phyloP scores from a whole-genome alignment of 345 rosid genomes.

The Triadica sebifera region DNA sequence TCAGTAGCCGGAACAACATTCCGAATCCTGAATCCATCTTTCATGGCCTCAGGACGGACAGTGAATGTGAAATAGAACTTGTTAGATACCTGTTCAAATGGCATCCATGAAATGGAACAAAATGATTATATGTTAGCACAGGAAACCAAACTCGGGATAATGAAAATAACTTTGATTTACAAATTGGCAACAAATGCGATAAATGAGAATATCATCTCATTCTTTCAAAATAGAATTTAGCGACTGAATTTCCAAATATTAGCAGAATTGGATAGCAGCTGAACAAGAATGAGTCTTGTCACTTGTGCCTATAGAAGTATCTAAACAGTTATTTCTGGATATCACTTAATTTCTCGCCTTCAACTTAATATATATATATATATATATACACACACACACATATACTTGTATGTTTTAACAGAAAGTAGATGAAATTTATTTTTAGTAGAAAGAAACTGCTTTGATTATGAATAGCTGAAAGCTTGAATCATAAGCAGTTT shows the following conservation, averaged over 20 bases:
- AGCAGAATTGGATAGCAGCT: neutral
- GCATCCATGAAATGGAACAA: neutral
- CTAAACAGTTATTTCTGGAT: neutral
- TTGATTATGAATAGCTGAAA: neutral
- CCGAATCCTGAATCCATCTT: slow-evolving; percentile 60
- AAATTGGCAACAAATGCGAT: too few relatives aligned
- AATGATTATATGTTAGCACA: neutral
- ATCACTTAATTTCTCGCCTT: neutral
- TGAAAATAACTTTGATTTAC: neutral
- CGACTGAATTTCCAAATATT: neutral
- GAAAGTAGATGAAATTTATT: neutral
- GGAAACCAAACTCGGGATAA: neutral
- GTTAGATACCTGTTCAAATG: slow-evolving; percentile 64
- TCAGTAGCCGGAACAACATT: slow-evolving; percentile 86
- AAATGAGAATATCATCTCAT: neutral
- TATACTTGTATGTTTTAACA: neutral
- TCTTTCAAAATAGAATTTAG: neutral
- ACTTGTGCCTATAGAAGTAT: neutral
- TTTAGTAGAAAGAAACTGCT: neutral
- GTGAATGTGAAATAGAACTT: slow-evolving; percentile 87
- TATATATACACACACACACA: too few relatives aligned
- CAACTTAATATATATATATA: too few relatives aligned
- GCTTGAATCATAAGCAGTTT: too few relatives aligned
- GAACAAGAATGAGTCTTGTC: neutral
- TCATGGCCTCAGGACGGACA: slow-evolving; percentile 67